A percentile compares a stretch with the other conserved stretches of the same genome.
Conservation (phyloP, 2,329 filamentous ascomycete genomes). For the Helicocarpus griseus region DNA sequence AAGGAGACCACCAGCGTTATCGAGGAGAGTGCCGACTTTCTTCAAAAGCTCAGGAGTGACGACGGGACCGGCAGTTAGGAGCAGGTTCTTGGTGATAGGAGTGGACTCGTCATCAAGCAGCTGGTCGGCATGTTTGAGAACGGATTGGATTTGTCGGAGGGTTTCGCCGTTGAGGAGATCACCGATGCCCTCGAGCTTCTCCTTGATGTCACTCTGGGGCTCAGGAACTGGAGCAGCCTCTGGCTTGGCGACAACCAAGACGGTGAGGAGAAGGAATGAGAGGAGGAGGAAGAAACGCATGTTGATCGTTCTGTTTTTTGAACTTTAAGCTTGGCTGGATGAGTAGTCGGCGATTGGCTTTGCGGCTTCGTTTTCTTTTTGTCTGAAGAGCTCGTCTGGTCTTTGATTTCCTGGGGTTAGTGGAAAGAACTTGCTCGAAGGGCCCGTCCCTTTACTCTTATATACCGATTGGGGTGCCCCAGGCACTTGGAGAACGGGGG, state of each 20-base stretch:
- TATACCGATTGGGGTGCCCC: not conserved
- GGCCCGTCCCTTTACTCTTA: not conserved
- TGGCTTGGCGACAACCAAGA: not conserved
- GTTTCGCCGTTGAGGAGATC: not conserved
- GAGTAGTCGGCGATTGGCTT: not conserved
- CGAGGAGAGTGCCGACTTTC: not conserved
- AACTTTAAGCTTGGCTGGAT: not conserved
- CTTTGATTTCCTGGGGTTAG: not conserved
- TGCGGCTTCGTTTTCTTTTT: too few relatives aligned
- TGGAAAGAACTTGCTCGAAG: not conserved
- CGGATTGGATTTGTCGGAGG: not conserved
- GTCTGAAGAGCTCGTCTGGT: not conserved
- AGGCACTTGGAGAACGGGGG: not conserved
- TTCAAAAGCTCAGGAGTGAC: not conserved
- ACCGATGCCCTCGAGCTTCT: not conserved
- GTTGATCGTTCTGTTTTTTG: not conserved
- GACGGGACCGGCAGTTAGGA: not conserved
- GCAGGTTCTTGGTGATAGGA: not conserved
- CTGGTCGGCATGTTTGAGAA: not conserved
- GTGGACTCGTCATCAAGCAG: not conserved
- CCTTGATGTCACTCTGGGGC: not conserved
- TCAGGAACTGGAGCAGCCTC: not conserved
- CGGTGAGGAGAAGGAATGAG: not conserved
- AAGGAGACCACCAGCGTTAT: not conserved
- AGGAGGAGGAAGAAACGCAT: not conserved